Base-by-base conservation (phyloP, 768 basidiomycete genomes). In the Paxillus involutus region DNA sequence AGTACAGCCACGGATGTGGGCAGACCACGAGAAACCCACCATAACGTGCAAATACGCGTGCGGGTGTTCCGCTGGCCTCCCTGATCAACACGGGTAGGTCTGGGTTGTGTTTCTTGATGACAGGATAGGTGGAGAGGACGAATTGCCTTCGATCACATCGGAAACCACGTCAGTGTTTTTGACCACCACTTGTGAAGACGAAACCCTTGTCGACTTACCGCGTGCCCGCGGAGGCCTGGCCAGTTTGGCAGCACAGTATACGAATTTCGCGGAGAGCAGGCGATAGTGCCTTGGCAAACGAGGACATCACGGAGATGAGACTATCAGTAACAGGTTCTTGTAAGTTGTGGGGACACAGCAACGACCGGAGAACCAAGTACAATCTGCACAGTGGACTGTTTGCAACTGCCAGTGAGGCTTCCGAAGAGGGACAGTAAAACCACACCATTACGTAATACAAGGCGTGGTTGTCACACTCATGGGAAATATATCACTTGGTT, bases 41-140 rank as follows among this genome's bases (percentile, higher is more conserved):
- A 66, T 90, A 94, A 64, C 91, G 78, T 49, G 88, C 91, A 79
- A 92, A 94, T 44, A 82, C 82, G 65, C 91, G 79, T 57, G 90
- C 90, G 36, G 89, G 89, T 8, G 89, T 91, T 36, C 85, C 88
- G 49, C 74, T 75, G 14, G 89, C 91, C 72, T 91, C 88, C 62
- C 91, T 80, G 63, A 93, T 88, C 62, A 93, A 70, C 36, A 91
- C 79, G 16, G 90, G 91, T n/a, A 94, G 74, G 73, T 94, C 86
- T 37, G 91, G 91, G 66, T 94, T 94, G 70, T 87, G 75, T 67
- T 89, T 80, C 75, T 93, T 92, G 64, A 92, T 81, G 49, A 76
- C 60, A 5, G 88, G 83, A 66, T 93, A 92, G 58, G 84, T 81
- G 26, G 88, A 79, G 41, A 84, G 69, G 63, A 94, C 82, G 72